Percentiles rank a stretch among this genome's conserved stretches.
These are phyloP conservation scores for Fonsecaea nubica DNA, from an alignment of 2,329 filamentous ascomycete species.

Conservation along the genomic window DNA sequence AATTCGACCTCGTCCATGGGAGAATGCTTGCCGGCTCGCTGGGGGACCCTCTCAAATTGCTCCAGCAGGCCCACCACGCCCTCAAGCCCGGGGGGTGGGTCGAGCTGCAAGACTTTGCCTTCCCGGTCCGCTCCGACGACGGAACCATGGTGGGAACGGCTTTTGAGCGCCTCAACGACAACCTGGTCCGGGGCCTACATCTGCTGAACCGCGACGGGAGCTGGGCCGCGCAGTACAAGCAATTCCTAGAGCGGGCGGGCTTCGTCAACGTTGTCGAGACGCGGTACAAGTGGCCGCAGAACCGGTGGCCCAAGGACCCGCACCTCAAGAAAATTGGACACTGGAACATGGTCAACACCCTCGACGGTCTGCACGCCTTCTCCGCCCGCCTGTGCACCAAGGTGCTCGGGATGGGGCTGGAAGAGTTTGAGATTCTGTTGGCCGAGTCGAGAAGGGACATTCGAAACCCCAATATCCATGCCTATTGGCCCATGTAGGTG, in stretches of 20 bases:
- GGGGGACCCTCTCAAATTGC: conserved; percentile 57
- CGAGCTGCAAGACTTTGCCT: conserved; percentile 42
- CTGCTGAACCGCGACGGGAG: conserved; percentile 39
- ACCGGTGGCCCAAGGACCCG: conserved; percentile 42
- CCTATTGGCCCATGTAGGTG: conserved; percentile 18
- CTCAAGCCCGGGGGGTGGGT: conserved; percentile 52
- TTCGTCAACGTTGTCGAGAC: conserved; percentile 43
- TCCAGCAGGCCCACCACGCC: conserved; percentile 36
- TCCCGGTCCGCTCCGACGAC: conserved; percentile 38
- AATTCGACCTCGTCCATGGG: conserved; percentile 68
- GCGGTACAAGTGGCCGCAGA: conserved; percentile 43
- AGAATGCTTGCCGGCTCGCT: conserved; percentile 64
- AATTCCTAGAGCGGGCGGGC: conserved; percentile 42
- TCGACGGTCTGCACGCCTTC: conserved; percentile 35
- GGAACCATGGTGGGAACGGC: conserved; percentile 44
- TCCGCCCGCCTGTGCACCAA: conserved; percentile 39
- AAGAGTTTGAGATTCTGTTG: conserved; percentile 38
- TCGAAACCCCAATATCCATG: conserved; percentile 27
- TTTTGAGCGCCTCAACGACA: conserved; percentile 33
- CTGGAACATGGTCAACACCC: conserved; percentile 28
- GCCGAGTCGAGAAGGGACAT: conserved; percentile 35
- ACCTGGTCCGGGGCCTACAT: conserved; percentile 1
- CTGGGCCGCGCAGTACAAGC: conserved; percentile 42
- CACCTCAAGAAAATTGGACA: conserved; percentile 42
- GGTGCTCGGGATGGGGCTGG: conserved; percentile 38